These are phyloP conservation scores for Polyplosphaeria fusca DNA, from an alignment of 495 filamentous ascomycete species.

Conservation along the genomic window DNA sequence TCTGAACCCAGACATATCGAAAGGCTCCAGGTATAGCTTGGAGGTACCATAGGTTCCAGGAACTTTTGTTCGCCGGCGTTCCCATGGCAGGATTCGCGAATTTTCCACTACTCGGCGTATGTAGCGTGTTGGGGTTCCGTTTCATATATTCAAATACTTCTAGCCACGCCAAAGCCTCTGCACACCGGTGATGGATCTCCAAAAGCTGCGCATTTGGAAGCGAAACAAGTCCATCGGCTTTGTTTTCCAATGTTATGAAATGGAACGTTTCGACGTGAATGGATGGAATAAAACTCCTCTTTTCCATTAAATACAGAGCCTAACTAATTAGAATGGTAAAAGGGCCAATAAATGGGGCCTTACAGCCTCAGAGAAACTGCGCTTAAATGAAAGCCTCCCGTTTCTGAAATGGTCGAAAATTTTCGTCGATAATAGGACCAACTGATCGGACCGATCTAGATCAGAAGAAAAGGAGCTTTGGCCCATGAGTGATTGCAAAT, in stretches of 20 bases:
- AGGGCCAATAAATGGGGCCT: slow-evolving; percentile 5
- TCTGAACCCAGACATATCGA: slow-evolving; percentile 8
- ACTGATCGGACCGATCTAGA: slow-evolving; percentile 9
- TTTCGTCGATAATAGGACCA: slow-evolving; percentile 11
- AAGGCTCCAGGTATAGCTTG: not conserved
- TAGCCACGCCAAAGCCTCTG: slow-evolving; percentile 18
- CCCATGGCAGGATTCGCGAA: not conserved
- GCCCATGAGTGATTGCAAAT: slow-evolving; percentile 8
- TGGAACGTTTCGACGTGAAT: slow-evolving; percentile 3
- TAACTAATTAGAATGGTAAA: slow-evolving; percentile 5
- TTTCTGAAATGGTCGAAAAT: slow-evolving; percentile 18
- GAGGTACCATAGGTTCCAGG: not conserved
- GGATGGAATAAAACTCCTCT: slow-evolving; percentile 5
- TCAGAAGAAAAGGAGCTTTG: slow-evolving; percentile 2
- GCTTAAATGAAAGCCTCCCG: slow-evolving; percentile 18
- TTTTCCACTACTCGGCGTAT: not conserved
- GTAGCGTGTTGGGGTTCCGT: not conserved
- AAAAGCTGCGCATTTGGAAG: slow-evolving; percentile 12
- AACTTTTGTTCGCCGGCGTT: not conserved
- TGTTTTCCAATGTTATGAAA: slow-evolving; percentile 14
- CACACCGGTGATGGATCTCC: slow-evolving; percentile 8
- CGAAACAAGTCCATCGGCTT: slow-evolving; percentile 12
- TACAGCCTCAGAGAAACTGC: not conserved
- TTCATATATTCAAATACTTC: slow-evolving; percentile 18
- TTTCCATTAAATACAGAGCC: slow-evolving; percentile 4